Base-by-base conservation (phyloP, 768 basidiomycete genomes). In the Mycena indigotica region DNA sequence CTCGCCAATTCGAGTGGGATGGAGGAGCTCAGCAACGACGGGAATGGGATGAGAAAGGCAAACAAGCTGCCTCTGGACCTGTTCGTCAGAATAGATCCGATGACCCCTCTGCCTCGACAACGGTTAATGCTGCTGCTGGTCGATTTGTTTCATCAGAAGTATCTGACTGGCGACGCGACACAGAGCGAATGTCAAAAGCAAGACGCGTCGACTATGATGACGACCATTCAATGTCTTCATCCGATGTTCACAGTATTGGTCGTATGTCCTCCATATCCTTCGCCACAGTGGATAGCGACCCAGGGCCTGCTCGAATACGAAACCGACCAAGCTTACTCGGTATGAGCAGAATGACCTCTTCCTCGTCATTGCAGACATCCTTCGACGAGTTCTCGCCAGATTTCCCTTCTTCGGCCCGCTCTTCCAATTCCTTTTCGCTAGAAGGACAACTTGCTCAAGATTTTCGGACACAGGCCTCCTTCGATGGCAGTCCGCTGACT, bases 191-290 rank as follows among this genome's bases (percentile, higher is more conserved):
- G 67, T 74, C 82, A 53, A 95, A 95, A 77, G 89, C 85, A 60
- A 83, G 93, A 61, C 83, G 89, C 68, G 77, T 90, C 68, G 91
- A 93, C 65, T 88, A 82, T 63, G 93, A 95, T 73, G 93, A 94
- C 67, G 93, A 93, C 66, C 91, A 90, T 67, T 95, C 93, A 28
- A 89, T 93, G 83, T 93, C 91, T 53, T 92, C 89, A 26, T 92
- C 90, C 46, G 93, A 94, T 64, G 78, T 94, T 28, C 88, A 88
- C 63, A 89, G 86, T 68, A 76, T 85, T 52, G 82, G 86, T 39
- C 84, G 84, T 54, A 82, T 88, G 78, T 93, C 91, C 5, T 82
- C 84, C 29, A 84, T 90, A 65, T 94, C 91, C 19, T 89, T 90
- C 66, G 84, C 87, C 24, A 90, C 92, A 4, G 89, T 91, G 52